Evolutionary conservation across 2,329 filamentous ascomycete species (phyloP).

Genomic region (Penicillium palitans): DNA sequence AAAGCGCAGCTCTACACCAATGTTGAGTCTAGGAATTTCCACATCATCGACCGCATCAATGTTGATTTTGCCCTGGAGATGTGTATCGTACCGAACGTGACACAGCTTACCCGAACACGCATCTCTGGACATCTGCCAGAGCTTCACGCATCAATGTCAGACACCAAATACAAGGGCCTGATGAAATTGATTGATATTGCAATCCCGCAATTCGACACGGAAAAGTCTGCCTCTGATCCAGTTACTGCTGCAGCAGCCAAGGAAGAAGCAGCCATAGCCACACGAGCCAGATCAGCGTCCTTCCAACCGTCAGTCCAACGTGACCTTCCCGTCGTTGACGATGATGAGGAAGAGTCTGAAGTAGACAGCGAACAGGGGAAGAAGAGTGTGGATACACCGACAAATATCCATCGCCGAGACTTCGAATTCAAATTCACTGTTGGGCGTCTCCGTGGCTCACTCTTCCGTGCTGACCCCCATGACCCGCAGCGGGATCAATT

Average conservation of each 20-base stretch:
- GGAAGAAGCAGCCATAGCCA: conserved; percentile 31
- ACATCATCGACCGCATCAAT: conserved; percentile 95
- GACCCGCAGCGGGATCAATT: conserved; percentile 73
- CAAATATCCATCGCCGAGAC: conserved; percentile 80
- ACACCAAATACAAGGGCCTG: conserved; percentile 92
- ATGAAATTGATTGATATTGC: conserved; percentile 97
- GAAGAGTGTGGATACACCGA: conserved; percentile 48
- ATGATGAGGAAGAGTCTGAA: conserved; percentile 57
- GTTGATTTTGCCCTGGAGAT: conserved; percentile 95
- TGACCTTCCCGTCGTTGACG: conserved; percentile 77
- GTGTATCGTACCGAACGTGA: conserved; percentile 94
- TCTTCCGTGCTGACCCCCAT: conserved; percentile 83
- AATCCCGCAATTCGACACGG: conserved; percentile 74
- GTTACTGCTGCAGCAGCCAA: conserved; percentile 34
- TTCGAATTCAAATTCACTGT: conserved; percentile 98
- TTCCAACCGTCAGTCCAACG: conserved; percentile 72
- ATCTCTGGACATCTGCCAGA: conserved; percentile 90
- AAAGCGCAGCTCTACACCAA: conserved; percentile 74
- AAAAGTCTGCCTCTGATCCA: conserved; percentile 41
- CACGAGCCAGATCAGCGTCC: conserved; percentile 63
- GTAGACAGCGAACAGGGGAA: conserved; percentile 62
- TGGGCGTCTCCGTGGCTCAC: conserved; percentile 86
- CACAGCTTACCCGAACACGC: conserved; percentile 86
- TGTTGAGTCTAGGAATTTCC: conserved; percentile 69
- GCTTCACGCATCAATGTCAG: conserved; percentile 86